These are phyloP conservation scores for Schizonepeta tenuifolia DNA, from an alignment of 257 asterid genomes.

Conservation along the genomic window DNA sequence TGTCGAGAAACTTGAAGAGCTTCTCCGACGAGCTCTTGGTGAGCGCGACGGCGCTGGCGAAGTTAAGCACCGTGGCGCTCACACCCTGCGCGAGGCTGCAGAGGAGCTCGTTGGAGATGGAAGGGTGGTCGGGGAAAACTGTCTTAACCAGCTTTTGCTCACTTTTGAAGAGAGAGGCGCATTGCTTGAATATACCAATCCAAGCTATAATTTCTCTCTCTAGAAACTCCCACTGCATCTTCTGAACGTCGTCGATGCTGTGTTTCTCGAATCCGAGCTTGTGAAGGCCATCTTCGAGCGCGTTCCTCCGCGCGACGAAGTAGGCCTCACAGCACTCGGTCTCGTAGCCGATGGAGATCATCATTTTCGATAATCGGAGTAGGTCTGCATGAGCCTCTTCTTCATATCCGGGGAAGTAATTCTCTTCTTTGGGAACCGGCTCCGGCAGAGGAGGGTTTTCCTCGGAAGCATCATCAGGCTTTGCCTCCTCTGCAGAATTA, in stretches of 20 bases:
- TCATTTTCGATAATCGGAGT: constrained; percentile 45
- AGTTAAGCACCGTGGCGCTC: constrained; percentile 58
- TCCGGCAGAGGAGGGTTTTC: constrained; percentile 2
- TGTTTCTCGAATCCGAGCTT: constrained; percentile 65
- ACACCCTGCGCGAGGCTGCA: constrained; percentile 49
- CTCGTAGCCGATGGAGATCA: constrained; percentile 65
- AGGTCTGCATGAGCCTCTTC: constrained; percentile 44
- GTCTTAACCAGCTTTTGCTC: constrained; percentile 55
- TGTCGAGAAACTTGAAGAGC: constrained; percentile 78
- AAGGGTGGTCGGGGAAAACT: constrained; percentile 47
- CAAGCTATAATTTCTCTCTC: constrained; percentile 73
- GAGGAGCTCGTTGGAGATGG: constrained; percentile 40
- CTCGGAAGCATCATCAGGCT: background rate
- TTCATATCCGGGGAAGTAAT: constrained; percentile 45
- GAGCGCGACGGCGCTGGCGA: constrained; percentile 64
- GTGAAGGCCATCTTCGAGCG: constrained; percentile 57
- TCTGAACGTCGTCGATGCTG: constrained; percentile 88
- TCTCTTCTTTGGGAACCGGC: background rate
- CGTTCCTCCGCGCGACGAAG: constrained; percentile 57
- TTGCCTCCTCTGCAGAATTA: background rate
- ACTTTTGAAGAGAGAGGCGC: constrained; percentile 40
- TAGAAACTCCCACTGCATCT: constrained; percentile 72
- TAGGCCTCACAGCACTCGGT: constrained; percentile 70
- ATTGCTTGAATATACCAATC: constrained; percentile 55
- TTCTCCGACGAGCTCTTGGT: constrained; percentile 82